A percentile compares a stretch with the other conserved stretches of the same genome.
Conservation (phyloP, 768 basidiomycete species). For the Hydnum rufescens region DNA sequence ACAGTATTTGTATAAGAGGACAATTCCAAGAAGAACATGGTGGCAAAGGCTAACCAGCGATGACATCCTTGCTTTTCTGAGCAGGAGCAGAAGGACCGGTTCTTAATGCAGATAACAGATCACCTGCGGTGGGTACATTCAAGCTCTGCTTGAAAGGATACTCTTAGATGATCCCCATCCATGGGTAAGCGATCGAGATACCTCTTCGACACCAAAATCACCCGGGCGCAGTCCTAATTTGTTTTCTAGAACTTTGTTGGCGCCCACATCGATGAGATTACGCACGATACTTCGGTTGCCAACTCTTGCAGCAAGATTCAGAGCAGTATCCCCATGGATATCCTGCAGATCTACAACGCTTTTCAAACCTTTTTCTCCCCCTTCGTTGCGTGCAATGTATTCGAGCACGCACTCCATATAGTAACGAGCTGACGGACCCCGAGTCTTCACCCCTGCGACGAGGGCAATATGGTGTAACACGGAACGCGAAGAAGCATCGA, state of each 20-base stretch:
- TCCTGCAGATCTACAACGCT: constrained; percentile 82
- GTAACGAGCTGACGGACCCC: constrained; percentile 65
- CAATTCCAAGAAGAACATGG: background rate
- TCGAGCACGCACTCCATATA: constrained; percentile 81
- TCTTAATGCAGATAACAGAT: constrained; percentile 54
- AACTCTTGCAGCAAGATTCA: constrained; percentile 88
- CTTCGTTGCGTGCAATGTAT: constrained; percentile 63
- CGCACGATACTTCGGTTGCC: constrained; percentile 77
- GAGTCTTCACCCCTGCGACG: constrained; percentile 78
- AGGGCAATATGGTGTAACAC: constrained; percentile 84
- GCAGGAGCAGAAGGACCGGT: constrained; percentile 56
- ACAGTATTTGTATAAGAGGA: constrained; percentile 8
- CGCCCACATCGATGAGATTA: constrained; percentile 77
- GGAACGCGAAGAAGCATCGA: constrained; percentile 70
- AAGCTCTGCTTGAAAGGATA: constrained; percentile 10
- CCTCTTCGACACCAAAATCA: constrained; percentile 47
- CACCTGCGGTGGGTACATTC: constrained; percentile 31
- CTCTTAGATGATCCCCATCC: background rate
- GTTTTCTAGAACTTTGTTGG: constrained; percentile 73
- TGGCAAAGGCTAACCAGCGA: constrained; percentile 32
- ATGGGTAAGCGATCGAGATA: background rate
- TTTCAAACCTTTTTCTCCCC: constrained; percentile 39
- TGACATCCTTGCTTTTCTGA: constrained; percentile 76
- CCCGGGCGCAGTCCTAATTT: constrained; percentile 84
- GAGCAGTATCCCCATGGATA: constrained; percentile 83